Percentiles rank a stretch among this genome's conserved stretches.
Conservation (phyloP, 2,329 filamentous ascomycete genomes). For the Penicillium sp. region DNA sequence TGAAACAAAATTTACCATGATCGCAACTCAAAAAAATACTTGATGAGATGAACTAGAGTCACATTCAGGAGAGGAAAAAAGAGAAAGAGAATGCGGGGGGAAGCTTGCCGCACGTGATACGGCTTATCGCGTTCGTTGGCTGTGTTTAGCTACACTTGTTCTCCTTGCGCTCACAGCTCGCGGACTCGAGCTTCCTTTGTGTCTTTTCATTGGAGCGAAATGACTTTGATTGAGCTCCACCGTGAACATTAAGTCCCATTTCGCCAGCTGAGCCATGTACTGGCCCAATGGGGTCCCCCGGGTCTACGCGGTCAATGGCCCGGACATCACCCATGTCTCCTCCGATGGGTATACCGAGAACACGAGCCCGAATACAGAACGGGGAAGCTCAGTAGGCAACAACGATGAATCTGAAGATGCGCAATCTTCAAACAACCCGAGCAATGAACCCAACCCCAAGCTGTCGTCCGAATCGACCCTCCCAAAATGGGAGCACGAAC, state of each 20-base stretch:
- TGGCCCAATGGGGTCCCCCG: conserved; percentile 49
- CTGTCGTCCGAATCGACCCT: conserved; percentile 26
- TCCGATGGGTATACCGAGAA: conserved; percentile 25
- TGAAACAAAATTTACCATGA: conserved; percentile 20
- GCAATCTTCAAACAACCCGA: not conserved
- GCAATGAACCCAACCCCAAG: conserved; percentile 4
- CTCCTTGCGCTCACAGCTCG: conserved; percentile 1
- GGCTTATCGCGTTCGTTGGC: conserved; percentile 21
- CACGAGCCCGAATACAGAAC: conserved; percentile 17
- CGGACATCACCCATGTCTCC: conserved; percentile 30
- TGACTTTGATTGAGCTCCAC: conserved; percentile 37
- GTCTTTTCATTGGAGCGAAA: conserved; percentile 24
- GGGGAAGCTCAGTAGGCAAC: conserved; percentile 26
- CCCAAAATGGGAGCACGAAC: conserved; percentile 53
- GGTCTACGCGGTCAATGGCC: conserved; percentile 47
- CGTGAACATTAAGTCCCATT: conserved; percentile 23
- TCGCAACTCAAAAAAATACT: conserved; percentile 2
- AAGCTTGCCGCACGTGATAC: conserved; percentile 23
- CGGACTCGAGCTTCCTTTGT: not conserved
- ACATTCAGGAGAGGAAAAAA: conserved; percentile 14
- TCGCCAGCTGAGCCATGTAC: conserved; percentile 42
- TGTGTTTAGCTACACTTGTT: conserved; percentile 2
- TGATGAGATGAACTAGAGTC: conserved; percentile 2
- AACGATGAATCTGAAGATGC: conserved; percentile 10
- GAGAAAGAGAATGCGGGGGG: conserved; percentile 21